Percentiles rank a stretch among this genome's conserved stretches.
Conservation (phyloP, 352 stramenopile genomes). For the Globisporangium okanoganense region DNA sequence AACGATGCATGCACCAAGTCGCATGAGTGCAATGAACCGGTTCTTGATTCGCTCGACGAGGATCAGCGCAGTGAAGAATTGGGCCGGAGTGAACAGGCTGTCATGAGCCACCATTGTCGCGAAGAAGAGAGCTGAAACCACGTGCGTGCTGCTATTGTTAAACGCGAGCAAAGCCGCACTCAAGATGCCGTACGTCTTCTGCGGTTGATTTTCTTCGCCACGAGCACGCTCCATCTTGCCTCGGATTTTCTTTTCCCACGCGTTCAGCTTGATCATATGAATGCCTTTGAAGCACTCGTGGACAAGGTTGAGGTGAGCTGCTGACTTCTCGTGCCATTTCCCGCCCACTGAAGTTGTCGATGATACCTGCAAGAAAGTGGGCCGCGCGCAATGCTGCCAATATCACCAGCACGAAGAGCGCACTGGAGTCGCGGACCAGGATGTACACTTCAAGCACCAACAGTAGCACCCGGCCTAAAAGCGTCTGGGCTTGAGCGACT, state of each 20-base stretch:
- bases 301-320: slow-evolving; percentile 34
- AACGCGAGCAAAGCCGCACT: background rate
- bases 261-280: slow-evolving; percentile 85
- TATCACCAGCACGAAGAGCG: slow-evolving; percentile 27
- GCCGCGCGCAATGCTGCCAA: slow-evolving; percentile 18
- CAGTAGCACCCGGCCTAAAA: slow-evolving; percentile 28
- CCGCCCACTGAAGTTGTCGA: slow-evolving; percentile 15
- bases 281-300: slow-evolving; percentile 48
- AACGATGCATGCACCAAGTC: background rate
- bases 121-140: background rate
- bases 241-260: slow-evolving; percentile 70
- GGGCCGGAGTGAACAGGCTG: background rate
- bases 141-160: background rate
- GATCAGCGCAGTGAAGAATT: background rate
- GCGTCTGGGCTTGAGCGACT: slow-evolving; percentile 24
- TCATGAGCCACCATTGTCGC: no score
- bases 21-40: background rate
- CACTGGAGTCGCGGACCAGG: slow-evolving; percentile 29
- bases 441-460: slow-evolving; percentile 32
- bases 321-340: slow-evolving; percentile 21
- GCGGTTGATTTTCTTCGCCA: slow-evolving; percentile 32
- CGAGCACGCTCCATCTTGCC: slow-evolving; percentile 53
- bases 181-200: background rate
- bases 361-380: slow-evolving; percentile 16
- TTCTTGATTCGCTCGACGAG: slow-evolving; percentile 3